A percentile compares a stretch with the other conserved stretches of the same genome.
Evolutionary conservation across 805 yeast species (phyloP).

Genomic region (Yamadazyma ubonensis): DNA sequence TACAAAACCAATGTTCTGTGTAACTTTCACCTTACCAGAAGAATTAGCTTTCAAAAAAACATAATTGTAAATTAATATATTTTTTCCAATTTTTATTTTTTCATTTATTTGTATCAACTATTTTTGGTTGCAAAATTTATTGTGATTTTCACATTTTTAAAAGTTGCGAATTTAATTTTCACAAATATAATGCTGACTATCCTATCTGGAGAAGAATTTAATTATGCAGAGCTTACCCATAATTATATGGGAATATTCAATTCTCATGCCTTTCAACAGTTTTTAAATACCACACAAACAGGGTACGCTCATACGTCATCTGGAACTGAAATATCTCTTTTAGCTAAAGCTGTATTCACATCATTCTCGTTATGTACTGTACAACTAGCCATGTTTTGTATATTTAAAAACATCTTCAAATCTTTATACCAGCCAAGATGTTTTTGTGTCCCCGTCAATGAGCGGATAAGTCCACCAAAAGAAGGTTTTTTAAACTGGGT

Average conservation of each 20-base stretch:
- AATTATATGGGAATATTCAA: constrained; percentile 30
- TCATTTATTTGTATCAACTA: no score
- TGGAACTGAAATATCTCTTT: constrained; percentile 57
- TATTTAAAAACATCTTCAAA: constrained; percentile 32
- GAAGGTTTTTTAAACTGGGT: constrained; percentile 59
- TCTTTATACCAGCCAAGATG: constrained; percentile 56
- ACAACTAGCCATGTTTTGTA: constrained; percentile 47
- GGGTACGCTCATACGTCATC: constrained; percentile 58
- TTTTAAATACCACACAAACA: constrained; percentile 52
- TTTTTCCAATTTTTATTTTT: no score
- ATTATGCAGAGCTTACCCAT: constrained; percentile 27
- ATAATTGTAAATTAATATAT: not conserved
- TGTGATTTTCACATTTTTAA: constrained; percentile 5
- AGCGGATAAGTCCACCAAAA: constrained; percentile 37
- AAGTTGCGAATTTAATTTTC: not conserved
- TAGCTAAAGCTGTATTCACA: constrained; percentile 54
- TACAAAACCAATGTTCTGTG: constrained; percentile 94
- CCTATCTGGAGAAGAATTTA: constrained; percentile 16
- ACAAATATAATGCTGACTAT: constrained; percentile 20
- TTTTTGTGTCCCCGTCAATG: constrained; percentile 40
- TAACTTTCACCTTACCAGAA: constrained; percentile 70
- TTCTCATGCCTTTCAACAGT: constrained; percentile 30
- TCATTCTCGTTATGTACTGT: constrained; percentile 53
- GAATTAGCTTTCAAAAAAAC: constrained; percentile 53
- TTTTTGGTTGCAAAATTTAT: constrained; percentile 6